phyloP scores from a whole-genome alignment of 2,329 filamentous ascomycete species.

The Ophiostoma sp. region DNA sequence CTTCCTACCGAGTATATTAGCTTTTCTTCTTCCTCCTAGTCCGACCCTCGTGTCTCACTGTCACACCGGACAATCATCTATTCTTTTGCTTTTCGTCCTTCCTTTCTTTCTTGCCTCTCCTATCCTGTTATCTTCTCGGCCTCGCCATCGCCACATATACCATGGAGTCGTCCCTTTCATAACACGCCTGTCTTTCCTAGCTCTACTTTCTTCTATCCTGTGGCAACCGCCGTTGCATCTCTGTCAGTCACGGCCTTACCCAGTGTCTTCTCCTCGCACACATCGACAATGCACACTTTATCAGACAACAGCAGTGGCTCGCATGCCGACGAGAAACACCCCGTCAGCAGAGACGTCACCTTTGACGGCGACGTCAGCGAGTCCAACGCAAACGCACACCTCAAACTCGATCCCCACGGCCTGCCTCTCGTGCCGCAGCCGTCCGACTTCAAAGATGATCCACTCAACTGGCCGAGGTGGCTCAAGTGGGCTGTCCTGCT shows the following conservation, averaged over 20 bases:
- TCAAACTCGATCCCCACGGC: slow-evolving; percentile 24
- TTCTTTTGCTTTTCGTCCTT: neutral
- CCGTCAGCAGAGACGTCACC: slow-evolving; percentile 10
- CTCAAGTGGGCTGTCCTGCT: slow-evolving; percentile 25
- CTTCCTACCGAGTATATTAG: slow-evolving; percentile 2
- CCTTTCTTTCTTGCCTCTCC: neutral
- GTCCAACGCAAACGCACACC: neutral
- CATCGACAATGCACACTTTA: neutral
- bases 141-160: neutral
- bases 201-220: no score
- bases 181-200: neutral
- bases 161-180: neutral
- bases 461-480: slow-evolving; percentile 27
- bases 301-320: slow-evolving; percentile 20
- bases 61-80: neutral
- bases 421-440: slow-evolving; percentile 24
- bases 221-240: no score
- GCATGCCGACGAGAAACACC: slow-evolving; percentile 18
- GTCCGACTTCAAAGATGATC: slow-evolving; percentile 23
- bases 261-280: no score
- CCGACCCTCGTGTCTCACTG: neutral
- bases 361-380: slow-evolving; percentile 7
- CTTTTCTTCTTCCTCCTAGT: neutral
- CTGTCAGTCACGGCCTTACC: no score
- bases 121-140: neutral